Evolutionary conservation across 495 filamentous ascomycete species (phyloP), one percentile per base, ranked within the genome.

Genomic region (Xylaria scruposa): DNA sequence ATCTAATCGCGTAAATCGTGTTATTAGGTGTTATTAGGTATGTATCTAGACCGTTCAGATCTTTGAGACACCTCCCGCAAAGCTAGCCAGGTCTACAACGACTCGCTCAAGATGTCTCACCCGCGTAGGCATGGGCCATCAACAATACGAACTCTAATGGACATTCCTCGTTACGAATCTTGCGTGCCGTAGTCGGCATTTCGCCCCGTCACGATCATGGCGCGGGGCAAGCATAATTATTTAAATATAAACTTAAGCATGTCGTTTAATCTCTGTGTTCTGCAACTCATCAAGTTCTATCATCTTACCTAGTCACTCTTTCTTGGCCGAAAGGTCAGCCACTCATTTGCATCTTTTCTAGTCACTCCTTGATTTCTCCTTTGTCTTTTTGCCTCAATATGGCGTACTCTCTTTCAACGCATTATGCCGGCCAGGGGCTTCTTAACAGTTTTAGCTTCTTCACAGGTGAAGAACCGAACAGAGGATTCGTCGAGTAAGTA

Each of bases 401-500:
- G 77, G 63, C 74, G 68, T 79, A 79, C 63, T 77, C 77, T 38
- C 74, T 79, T 56, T 62, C 76, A 36, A 70, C 72, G 26, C 77
- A 79, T 66, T 79, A 76, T 66, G 75, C 72, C 19, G 77, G 77
- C 76, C 77, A 79, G 64, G 75, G 74, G 64, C 74, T 79, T 40
- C 75, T 79, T 15, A 74, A 79, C 72, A 74, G 76, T 59, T 79
- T 79, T 70, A 74, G 21, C 58, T 79, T 79, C 49, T 79, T 79
- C 51, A 79, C 75, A 1, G 77, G 77, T 17, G 51, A 65, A 33
- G 77, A 79, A 26, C 76, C 74, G 21, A 78, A 21, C 36, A 47
- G 74, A 56, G 77, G 77, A 51, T 79, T 79, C 46, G 77, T 78
- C 54, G 69, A 79, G 77, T 79, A 76, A 73, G 77, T 17, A 62